These are phyloP conservation scores for Claviceps fusiformis DNA, from an alignment of 2,329 filamentous ascomycete genomes.

Conservation along the genomic window DNA sequence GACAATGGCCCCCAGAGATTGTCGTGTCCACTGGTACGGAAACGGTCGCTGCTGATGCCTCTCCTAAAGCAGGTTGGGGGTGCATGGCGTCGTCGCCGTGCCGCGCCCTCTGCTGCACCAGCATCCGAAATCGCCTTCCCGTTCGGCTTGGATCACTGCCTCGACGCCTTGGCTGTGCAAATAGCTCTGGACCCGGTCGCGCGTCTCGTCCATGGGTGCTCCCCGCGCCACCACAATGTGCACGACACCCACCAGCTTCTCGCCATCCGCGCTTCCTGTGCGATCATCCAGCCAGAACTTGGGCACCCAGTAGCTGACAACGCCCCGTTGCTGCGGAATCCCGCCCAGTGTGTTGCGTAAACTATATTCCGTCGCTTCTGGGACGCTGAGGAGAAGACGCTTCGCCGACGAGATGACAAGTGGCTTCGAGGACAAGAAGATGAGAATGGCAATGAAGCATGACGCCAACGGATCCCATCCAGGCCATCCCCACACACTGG, in stretches of 20 bases:
- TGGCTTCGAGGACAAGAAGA: constrained; percentile 82
- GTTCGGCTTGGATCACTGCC: constrained; percentile 75
- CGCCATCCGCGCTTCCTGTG: constrained; percentile 25
- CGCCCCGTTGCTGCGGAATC: constrained; percentile 67
- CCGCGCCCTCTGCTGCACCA: constrained; percentile 35
- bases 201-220: constrained; percentile 69
- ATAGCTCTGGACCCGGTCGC: constrained; percentile 61
- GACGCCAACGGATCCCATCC: constrained; percentile 93
- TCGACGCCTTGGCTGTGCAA: constrained; percentile 61
- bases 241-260: constrained; percentile 65
- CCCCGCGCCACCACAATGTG: constrained; percentile 65
- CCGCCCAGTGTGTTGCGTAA: constrained; percentile 77
- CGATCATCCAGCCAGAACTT: constrained; percentile 86
- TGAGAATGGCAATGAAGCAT: constrained; percentile 82
- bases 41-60: not conserved
- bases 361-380: constrained; percentile 74
- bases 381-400: constrained; percentile 70
- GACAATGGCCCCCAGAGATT: not conserved
- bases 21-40: not conserved
- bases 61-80: constrained; percentile 21
- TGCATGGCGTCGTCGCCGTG: constrained; percentile 15
- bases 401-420: constrained; percentile 75
- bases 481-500: constrained; percentile 77
- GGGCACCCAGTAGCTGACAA: constrained; percentile 72
- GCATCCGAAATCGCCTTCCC: constrained; percentile 57